Conservation (phyloP, 257 asterid species). For the Ophiorrhiza pumila region DNA sequence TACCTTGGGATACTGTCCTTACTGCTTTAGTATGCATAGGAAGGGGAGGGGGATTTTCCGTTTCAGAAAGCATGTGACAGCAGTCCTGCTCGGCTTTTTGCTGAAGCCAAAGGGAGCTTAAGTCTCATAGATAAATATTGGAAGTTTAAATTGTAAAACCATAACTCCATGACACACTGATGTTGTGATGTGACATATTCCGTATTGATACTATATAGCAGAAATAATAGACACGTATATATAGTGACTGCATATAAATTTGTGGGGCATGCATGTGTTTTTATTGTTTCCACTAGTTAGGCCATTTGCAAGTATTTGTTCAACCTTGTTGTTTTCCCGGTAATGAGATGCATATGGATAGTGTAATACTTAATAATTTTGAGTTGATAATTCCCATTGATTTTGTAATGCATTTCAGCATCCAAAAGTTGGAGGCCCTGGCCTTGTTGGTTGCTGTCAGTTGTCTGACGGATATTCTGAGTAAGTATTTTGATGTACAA, state of each 20-base stretch:
- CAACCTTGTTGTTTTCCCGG: background rate
- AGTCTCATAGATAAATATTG: too few species aligned
- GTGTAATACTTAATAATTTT: background rate
- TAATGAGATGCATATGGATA: background rate
- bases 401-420: conserved; percentile 50
- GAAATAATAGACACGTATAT: background rate
- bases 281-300: background rate
- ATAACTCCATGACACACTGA: background rate
- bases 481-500: conserved; percentile 45
- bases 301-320: background rate
- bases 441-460: conserved; percentile 71
- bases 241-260: background rate
- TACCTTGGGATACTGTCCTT: too few species aligned
- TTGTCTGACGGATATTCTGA: conserved; percentile 72
- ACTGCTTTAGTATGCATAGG: too few species aligned
- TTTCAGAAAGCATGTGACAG: too few species aligned
- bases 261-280: background rate
- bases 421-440: conserved; percentile 91
- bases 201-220: too few species aligned
- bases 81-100: too few species aligned
- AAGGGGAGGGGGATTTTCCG: too few species aligned
- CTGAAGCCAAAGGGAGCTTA: too few species aligned
- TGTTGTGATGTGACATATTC: background rate
- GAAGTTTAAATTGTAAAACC: background rate
- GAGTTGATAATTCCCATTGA: conserved; percentile 6